Conservation (phyloP, 2,329 filamentous ascomycete genomes). For the Xylaria sp. region DNA sequence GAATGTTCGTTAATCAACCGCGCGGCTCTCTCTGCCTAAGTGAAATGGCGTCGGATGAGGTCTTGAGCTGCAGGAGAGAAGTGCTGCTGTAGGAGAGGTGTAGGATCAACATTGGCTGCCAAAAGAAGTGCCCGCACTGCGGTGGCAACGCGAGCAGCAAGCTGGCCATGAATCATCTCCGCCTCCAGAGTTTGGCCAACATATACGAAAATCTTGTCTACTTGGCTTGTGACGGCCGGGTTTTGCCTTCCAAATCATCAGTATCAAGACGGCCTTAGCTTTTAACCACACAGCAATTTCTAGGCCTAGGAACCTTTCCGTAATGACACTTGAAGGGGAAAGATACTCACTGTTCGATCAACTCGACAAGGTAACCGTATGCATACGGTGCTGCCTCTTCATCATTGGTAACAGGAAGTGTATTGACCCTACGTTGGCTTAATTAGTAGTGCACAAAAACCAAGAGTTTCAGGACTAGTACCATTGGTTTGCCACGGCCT, state of each 20-base stretch:
- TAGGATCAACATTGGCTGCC: conserved; percentile 78
- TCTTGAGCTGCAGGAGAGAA: conserved; percentile 84
- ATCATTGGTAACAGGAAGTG: conserved; percentile 91
- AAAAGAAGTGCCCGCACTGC: conserved; percentile 83
- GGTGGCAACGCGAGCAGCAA: conserved; percentile 78
- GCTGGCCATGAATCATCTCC: conserved; percentile 88
- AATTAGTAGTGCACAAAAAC: conserved; percentile 18
- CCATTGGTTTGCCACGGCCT: conserved; percentile 83
- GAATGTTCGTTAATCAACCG: conserved; percentile 13
- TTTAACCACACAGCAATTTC: neutral
- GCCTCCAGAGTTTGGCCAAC: conserved; percentile 91
- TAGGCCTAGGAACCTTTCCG: neutral
- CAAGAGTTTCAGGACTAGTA: conserved; percentile 28
- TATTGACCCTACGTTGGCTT: conserved; percentile 70
- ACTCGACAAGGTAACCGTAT: conserved; percentile 88
- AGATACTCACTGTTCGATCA: conserved; percentile 89
- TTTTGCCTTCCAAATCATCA: conserved; percentile 73
- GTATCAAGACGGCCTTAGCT: neutral
- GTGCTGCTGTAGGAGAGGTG: conserved; percentile 74
- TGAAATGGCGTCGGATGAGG: conserved; percentile 82
- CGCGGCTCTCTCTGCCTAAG: conserved; percentile 53
- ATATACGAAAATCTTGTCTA: conserved; percentile 83
- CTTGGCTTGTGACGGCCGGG: conserved; percentile 79
- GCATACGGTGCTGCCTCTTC: conserved; percentile 98
- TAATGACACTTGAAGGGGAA: neutral